phyloP scores from a whole-genome alignment of 257 asterid species.

The Solanum sejunctum region DNA sequence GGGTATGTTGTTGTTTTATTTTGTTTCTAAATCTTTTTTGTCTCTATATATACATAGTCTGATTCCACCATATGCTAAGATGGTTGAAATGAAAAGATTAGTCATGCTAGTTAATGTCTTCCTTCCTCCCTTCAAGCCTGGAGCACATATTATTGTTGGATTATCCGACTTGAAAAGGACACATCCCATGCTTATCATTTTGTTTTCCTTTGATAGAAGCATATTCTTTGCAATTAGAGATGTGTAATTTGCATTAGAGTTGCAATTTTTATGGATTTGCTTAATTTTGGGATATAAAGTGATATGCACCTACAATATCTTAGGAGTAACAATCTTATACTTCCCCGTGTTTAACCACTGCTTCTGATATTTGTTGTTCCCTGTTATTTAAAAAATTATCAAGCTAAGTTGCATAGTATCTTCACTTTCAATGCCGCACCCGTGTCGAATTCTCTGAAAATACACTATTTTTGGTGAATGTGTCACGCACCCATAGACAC shows the following conservation, averaged over 20 bases:
- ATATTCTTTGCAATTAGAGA: background rate
- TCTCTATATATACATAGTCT: background rate
- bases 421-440: too few relatives aligned
- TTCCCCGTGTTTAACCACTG: background rate
- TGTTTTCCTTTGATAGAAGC: background rate
- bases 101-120: background rate
- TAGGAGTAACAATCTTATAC: background rate
- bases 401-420: too few relatives aligned
- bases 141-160: background rate
- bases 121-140: background rate
- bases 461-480: too few relatives aligned
- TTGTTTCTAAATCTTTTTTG: background rate
- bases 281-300: background rate
- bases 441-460: too few relatives aligned
- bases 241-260: background rate
- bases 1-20: background rate
- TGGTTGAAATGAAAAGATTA: background rate
- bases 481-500: too few relatives aligned
- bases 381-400: background rate
- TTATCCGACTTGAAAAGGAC: background rate
- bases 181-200: background rate
- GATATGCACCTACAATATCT: background rate
- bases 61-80: background rate
- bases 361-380: background rate
- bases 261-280: background rate